Conservation (phyloP, 2,329 filamentous ascomycete species). For the Colletotrichum trifolii region DNA sequence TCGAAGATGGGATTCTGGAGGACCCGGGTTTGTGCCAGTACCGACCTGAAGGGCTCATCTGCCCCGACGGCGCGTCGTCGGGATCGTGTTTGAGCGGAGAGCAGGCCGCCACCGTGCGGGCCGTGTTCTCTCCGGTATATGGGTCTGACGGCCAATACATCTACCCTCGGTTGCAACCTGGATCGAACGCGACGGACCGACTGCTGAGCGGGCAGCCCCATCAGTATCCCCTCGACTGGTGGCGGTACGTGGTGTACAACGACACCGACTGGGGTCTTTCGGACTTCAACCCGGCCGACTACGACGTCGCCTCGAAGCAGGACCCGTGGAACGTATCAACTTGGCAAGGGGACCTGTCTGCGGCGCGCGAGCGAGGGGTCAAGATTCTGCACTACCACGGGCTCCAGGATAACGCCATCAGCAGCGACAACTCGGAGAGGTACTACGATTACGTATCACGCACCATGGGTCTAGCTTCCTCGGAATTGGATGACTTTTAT, state of each 20-base stretch:
- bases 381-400: constrained; percentile 62
- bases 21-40: constrained; percentile 25
- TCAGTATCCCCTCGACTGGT: constrained; percentile 20
- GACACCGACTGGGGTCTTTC: constrained; percentile 36
- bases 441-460: constrained; percentile 60
- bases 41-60: constrained; percentile 50
- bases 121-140: constrained; percentile 45
- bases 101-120: constrained; percentile 41
- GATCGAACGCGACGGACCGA: constrained; percentile 48
- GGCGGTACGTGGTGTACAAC: constrained; percentile 46
- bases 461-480: constrained; percentile 51
- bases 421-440: constrained; percentile 55
- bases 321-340: constrained; percentile 54
- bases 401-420: constrained; percentile 53
- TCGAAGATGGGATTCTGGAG: constrained; percentile 59
- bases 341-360: constrained; percentile 51
- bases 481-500: constrained; percentile 54
- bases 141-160: constrained; percentile 42
- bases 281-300: constrained; percentile 9
- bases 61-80: constrained; percentile 48
- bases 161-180: constrained; percentile 58
- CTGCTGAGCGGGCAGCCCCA: constrained; percentile 22
- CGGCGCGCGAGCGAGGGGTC: constrained; percentile 53
- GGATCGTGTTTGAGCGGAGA: constrained; percentile 50
- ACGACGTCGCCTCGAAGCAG: constrained; percentile 37